phyloP scores from a whole-genome alignment of 495 filamentous ascomycete species.

The Trichoderma orchidacearum region DNA sequence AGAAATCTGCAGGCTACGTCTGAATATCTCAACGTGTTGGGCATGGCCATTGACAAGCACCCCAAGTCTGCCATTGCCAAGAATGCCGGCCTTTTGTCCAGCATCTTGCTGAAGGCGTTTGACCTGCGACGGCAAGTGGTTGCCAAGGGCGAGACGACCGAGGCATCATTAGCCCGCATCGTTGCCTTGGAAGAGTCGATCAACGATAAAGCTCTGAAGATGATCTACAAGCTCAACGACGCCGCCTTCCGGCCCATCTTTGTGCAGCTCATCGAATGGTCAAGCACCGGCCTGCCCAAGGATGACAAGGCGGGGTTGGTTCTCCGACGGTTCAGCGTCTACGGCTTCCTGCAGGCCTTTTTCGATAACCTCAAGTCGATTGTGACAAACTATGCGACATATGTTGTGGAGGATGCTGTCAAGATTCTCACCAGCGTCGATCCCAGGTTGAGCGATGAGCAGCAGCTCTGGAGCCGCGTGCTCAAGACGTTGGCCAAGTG shows the following conservation, averaged over 20 bases:
- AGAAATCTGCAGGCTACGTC: slow-evolving; percentile 37
- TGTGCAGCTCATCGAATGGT: slow-evolving; percentile 68
- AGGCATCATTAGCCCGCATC: slow-evolving; percentile 6
- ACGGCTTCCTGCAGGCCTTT: slow-evolving; percentile 64
- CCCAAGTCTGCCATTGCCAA: slow-evolving; percentile 61
- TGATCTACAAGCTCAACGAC: slow-evolving; percentile 95
- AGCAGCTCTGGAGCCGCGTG: slow-evolving; percentile 46
- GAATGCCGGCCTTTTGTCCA: slow-evolving; percentile 49
- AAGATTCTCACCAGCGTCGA: slow-evolving; percentile 42
- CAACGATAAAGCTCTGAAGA: slow-evolving; percentile 60
- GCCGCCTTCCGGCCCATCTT: slow-evolving; percentile 93
- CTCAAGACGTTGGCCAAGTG: slow-evolving; percentile 55
- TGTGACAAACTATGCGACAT: slow-evolving; percentile 78
- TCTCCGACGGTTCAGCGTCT: slow-evolving; percentile 52
- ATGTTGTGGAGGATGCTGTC: slow-evolving; percentile 62
- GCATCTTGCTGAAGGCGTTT: slow-evolving; percentile 55
- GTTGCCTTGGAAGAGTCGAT: slow-evolving; percentile 45
- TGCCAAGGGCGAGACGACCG: slow-evolving; percentile 8
- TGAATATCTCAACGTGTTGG: slow-evolving; percentile 53
- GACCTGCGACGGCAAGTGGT: slow-evolving; percentile 49
- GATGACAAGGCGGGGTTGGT: slow-evolving; percentile 39
- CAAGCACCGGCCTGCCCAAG: slow-evolving; percentile 39
- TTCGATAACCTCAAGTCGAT: slow-evolving; percentile 83
- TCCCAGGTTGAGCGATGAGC: slow-evolving; percentile 30
- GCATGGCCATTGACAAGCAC: slow-evolving; percentile 56